Evolutionary conservation across 495 filamentous ascomycete genomes (phyloP), one percentile per base, ranked within the genome.

Genomic region (Penicillium daleae): DNA sequence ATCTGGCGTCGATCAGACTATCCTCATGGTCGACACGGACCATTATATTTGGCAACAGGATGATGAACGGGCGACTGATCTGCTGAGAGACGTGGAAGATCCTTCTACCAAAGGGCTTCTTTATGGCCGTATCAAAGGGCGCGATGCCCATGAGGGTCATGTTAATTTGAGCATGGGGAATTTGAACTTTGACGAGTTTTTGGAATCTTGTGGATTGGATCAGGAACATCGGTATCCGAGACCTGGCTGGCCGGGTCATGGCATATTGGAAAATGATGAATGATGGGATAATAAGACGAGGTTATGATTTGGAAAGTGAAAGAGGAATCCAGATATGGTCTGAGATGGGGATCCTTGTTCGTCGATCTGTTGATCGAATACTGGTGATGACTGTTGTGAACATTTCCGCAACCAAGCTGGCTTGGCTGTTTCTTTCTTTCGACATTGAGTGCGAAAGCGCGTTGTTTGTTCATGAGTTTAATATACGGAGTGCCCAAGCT

Each of bases 201-300:
- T 57, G 27, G 56, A 63, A 54, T 54, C 31, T 22, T 35, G 15
- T 35, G 60, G 51, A 6, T 52, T 60, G 21, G 59, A 63, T 48
- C 44, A 57, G 21, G 48, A 44, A 48, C 52, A 63, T n/a, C 35
- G 26, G 42, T 62, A 59, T 22, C 40, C 33, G 4, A 42, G 60
- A 12, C 59, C 60, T 8, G 60, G 54, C 35, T 62, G 60, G 60
- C 60, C 60, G 10, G 54, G 42, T 7, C 60, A 62, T 57, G 51
- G 51, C 17, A 33, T 54, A 29, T 33, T 54, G 51, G 51, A 54
- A 15, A 35, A 33, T 24, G 51, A 54, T 3, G 51, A 54, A 12
- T 54, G 51, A 54, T 32, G 15, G 15, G 51, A 54, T 21, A 8
- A 13, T 29, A 6, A 27, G 24, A 32, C 3, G 44, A 26, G 9